phyloP scores from a whole-genome alignment of 805 yeast species.

The Starmerella apis region DNA sequence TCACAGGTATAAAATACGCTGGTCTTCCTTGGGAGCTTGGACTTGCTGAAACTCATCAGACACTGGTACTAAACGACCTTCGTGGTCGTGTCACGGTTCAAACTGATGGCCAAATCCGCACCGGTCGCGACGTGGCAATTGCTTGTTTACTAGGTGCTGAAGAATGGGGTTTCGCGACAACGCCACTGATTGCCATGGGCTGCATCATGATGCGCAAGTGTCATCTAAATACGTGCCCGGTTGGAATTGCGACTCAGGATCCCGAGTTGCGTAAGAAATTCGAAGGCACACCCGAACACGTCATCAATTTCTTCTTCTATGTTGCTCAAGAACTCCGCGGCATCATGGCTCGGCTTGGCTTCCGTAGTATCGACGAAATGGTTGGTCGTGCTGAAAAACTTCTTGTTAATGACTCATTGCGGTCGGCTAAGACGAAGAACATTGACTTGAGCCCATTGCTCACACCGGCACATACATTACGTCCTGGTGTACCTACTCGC shows the following conservation, averaged over 20 bases:
- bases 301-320: slow-evolving; percentile 93
- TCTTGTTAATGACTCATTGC: slow-evolving; percentile 69
- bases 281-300: slow-evolving; percentile 96
- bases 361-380: slow-evolving; percentile 94
- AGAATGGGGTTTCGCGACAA: slow-evolving; percentile 96
- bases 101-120: slow-evolving; percentile 96
- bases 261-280: slow-evolving; percentile 86
- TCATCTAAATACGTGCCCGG: slow-evolving; percentile 90
- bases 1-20: slow-evolving; percentile 94
- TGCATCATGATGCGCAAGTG: slow-evolving; percentile 95
- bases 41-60: slow-evolving; percentile 95
- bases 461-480: slow-evolving; percentile 91
- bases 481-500: slow-evolving; percentile 94
- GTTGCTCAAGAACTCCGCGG: slow-evolving; percentile 83
- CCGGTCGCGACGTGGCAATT: slow-evolving; percentile 93
- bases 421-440: slow-evolving; percentile 82
- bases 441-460: slow-evolving; percentile 85
- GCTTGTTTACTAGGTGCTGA: slow-evolving; percentile 96
- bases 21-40: slow-evolving; percentile 99
- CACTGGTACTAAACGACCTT: slow-evolving; percentile 86
- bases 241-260: slow-evolving; percentile 98
- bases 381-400: slow-evolving; percentile 93
- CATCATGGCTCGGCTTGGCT: slow-evolving; percentile 91
- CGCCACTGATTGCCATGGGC: slow-evolving; percentile 94
- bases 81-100: slow-evolving; percentile 93